Evolutionary conservation across 2,329 filamentous ascomycete species (phyloP), one percentile per base, ranked within the genome.

Genomic region (Pseudocercospora cruenta): DNA sequence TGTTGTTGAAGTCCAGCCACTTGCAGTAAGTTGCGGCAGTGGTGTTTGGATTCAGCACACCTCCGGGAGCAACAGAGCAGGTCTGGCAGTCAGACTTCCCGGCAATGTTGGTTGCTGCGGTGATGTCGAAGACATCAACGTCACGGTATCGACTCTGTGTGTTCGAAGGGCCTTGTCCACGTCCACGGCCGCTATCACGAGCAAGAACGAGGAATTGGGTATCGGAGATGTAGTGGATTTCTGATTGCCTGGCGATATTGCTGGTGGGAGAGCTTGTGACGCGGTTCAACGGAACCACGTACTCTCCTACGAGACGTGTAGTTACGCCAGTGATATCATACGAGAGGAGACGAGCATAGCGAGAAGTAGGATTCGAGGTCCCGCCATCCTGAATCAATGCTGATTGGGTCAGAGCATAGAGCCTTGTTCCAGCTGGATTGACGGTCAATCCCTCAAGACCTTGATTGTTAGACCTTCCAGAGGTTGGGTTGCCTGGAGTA

Each of bases 371-470:
- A 59, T 84, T 85, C 58, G 83, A 83, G 54, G 82, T 78, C 9
- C 86, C 87, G 53, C 88, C 88, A 68, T 89, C 86, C 72, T 90
- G 87, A 65, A 85, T 83, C 4, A 87, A 79, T 0, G 89, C 88
- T 1, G 86, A 87, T 75, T 93, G 90, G 22, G 91, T 80, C 64
- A 92, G 81, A 1, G 85, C 84, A 73, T 87, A 92, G 10, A 92
- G 80, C 1, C 82, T 86, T 67, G 86, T 87, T 9, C 89, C 88
- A 69, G 90, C 86, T 0, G 84, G 81, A 3, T 85, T 87, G n/a
- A 85, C 78, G 0, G 88, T 89, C 58, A 93, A 78, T 0, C 87
- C 90, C 77, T 93, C 90, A 58, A 92, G 86, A n/a, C 90, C 90
- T 75, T 91, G 89, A 76, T 93, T 93, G 76, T 93, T 92, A 62